A percentile compares a stretch with the other conserved stretches of the same genome.
phyloP scores from a whole-genome alignment of 805 yeast species.

The Wickerhamomyces strasburgensis region DNA sequence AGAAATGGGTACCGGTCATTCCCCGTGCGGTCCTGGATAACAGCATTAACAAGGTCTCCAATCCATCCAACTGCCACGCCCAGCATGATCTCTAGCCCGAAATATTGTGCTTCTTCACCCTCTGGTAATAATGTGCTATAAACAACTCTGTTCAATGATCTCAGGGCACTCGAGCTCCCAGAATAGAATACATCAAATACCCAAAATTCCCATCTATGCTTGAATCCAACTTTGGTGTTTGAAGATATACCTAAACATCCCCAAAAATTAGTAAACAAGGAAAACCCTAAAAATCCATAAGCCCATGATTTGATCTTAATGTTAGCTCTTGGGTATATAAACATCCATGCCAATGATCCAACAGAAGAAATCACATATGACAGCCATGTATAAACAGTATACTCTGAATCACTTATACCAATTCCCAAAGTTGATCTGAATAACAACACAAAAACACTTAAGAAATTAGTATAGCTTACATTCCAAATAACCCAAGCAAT shows the following conservation, averaged over 20 bases:
- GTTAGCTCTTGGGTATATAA: constrained; percentile 24
- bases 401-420: constrained; percentile 34
- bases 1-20: constrained; percentile 34
- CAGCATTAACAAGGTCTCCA: constrained; percentile 34
- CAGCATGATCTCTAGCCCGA: constrained; percentile 37
- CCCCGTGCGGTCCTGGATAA: constrained; percentile 35
- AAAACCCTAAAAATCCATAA: constrained; percentile 28
- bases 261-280: constrained; percentile 34
- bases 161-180: constrained; percentile 30
- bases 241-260: constrained; percentile 32
- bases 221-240: constrained; percentile 31
- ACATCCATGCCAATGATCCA: constrained; percentile 37
- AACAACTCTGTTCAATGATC: constrained; percentile 33
- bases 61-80: constrained; percentile 40
- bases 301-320: constrained; percentile 34
- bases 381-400: constrained; percentile 35
- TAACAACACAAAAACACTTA: constrained; percentile 31
- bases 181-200: constrained; percentile 34
- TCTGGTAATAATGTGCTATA: constrained; percentile 36
- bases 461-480: constrained; percentile 31
- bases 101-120: constrained; percentile 39
- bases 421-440: constrained; percentile 37
- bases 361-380: constrained; percentile 30
- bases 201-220: constrained; percentile 41
- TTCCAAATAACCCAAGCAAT: constrained; percentile 41